These are phyloP conservation scores for Endoconidiophora laricicola DNA, from an alignment of 2,329 filamentous ascomycete genomes.

Conservation along the genomic window DNA sequence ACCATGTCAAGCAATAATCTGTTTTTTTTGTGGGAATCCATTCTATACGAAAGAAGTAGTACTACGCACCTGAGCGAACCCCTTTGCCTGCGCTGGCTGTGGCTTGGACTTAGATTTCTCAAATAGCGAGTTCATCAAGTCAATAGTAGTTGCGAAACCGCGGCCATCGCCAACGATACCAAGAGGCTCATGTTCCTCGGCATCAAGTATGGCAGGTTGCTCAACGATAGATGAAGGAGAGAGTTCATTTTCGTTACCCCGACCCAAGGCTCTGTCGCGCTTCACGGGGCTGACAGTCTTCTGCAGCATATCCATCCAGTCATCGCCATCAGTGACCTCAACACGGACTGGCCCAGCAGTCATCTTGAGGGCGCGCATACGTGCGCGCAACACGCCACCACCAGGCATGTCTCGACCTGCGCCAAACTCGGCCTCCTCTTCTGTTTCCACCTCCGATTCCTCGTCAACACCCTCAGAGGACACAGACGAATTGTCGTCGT, in stretches of 20 bases:
- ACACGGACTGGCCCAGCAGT: constrained; percentile 40
- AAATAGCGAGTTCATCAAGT: constrained; percentile 90
- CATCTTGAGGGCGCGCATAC: constrained; percentile 46
- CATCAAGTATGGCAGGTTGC: constrained; percentile 12
- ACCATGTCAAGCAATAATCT: not conserved
- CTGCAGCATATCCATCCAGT: constrained; percentile 88
- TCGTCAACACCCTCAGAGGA: constrained; percentile 9
- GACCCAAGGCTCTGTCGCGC: constrained; percentile 63
- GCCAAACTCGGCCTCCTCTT: constrained; percentile 26
- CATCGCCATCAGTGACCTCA: constrained; percentile 52
- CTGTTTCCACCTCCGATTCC: constrained; percentile 13
- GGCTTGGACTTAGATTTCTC: constrained; percentile 49
- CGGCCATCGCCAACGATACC: constrained; percentile 30
- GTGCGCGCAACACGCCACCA: constrained; percentile 44
- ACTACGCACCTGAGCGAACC: constrained; percentile 78
- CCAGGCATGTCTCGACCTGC: constrained; percentile 27
- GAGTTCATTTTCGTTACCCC: constrained; percentile 32
- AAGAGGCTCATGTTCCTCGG: constrained; percentile 8
- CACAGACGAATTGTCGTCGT: constrained; percentile 17
- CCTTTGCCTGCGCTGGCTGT: constrained; percentile 34
- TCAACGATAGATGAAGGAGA: constrained; percentile 11
- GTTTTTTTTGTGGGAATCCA: not conserved
- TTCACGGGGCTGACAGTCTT: constrained; percentile 90
- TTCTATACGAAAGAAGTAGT: not conserved
- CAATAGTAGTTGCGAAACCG: constrained; percentile 75